Conservation (phyloP, 306 rosid genomes). For the Rosa chinensis region DNA sequence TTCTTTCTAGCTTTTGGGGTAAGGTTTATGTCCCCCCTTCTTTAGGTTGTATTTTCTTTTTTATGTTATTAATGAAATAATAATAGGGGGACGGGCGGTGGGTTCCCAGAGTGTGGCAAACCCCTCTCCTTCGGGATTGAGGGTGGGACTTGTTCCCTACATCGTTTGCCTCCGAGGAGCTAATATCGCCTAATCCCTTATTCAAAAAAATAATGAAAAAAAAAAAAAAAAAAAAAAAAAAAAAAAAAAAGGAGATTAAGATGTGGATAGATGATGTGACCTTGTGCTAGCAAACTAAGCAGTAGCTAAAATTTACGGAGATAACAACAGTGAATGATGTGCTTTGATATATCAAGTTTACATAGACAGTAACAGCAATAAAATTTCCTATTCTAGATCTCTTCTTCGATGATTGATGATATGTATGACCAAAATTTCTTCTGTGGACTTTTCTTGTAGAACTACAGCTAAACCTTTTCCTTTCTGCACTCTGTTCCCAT, state of each 20-base stretch:
- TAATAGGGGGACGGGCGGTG: too few relatives aligned
- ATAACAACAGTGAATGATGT: slow-evolving; percentile 5
- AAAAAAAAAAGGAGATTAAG: neutral
- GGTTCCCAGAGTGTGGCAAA: too few relatives aligned
- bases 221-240: too few relatives aligned
- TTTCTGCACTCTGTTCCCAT: slow-evolving; percentile 19
- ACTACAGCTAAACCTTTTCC: slow-evolving; percentile 15
- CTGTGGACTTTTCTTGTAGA: slow-evolving; percentile 25
- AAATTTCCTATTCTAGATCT: slow-evolving; percentile 13
- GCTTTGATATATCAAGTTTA: slow-evolving; percentile 25
- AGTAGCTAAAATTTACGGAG: slow-evolving; percentile 15
- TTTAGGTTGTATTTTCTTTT: too few relatives aligned
- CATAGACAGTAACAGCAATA: slow-evolving; percentile 10
- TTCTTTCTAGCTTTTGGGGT: too few relatives aligned
- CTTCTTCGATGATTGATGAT: slow-evolving; percentile 22
- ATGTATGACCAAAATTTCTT: slow-evolving; percentile 4
- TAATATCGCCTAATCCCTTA: too few relatives aligned
- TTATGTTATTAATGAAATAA: too few relatives aligned
- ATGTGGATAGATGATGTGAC: slow-evolving; percentile 3
- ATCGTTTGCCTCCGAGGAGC: too few relatives aligned
- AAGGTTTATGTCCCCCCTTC: too few relatives aligned
- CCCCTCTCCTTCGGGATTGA: too few relatives aligned
- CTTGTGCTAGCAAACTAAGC: neutral
- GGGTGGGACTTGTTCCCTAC: too few relatives aligned
- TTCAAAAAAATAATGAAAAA: too few relatives aligned